A percentile compares a stretch with the other conserved stretches of the same genome.
phyloP scores from a whole-genome alignment of 2,329 filamentous ascomycete species.

The Fusarium sp. region DNA sequence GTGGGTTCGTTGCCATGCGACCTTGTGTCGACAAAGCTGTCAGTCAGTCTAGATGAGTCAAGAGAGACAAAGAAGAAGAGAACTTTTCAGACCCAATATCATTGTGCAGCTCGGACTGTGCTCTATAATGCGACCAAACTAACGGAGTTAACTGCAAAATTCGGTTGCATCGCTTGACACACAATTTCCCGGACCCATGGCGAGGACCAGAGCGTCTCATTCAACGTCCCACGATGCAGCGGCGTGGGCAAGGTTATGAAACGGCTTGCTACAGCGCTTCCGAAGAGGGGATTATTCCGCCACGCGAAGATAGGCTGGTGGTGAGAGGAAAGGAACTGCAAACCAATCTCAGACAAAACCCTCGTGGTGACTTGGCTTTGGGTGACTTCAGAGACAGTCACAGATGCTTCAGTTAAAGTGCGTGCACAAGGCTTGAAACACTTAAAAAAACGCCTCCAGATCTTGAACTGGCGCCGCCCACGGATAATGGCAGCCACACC shows the following conservation, averaged over 20 bases:
- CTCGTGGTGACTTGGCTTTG: neutral
- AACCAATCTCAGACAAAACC: neutral
- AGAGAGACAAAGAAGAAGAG: neutral
- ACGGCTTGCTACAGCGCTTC: conserved; percentile 28
- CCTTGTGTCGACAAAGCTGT: conserved; percentile 5
- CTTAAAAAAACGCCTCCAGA: conserved; percentile 2
- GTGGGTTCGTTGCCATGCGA: conserved; percentile 17
- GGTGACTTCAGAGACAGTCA: neutral
- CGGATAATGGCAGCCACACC: conserved; percentile 1
- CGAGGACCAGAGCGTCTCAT: conserved; percentile 25
- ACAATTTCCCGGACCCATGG: conserved; percentile 39
- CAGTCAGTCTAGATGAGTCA: conserved; percentile 4
- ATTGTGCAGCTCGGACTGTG: conserved; percentile 9
- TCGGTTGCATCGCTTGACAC: conserved; percentile 26
- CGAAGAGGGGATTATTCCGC: conserved; percentile 27
- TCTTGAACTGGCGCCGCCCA: neutral
- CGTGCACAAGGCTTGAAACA: conserved; percentile 7
- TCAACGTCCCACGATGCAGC: conserved; percentile 28
- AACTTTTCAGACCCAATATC: neutral
- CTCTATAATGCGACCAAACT: neutral
- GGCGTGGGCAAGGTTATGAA: conserved; percentile 38
- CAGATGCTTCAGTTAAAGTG: conserved; percentile 17
- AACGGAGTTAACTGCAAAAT: conserved; percentile 6
- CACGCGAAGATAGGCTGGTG: conserved; percentile 13
- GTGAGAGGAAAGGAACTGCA: neutral